Evolutionary conservation across 305 asterid genomes (phyloP), one percentile per base, ranked within the genome.

Genomic region (Stenogyne calaminthoides): DNA sequence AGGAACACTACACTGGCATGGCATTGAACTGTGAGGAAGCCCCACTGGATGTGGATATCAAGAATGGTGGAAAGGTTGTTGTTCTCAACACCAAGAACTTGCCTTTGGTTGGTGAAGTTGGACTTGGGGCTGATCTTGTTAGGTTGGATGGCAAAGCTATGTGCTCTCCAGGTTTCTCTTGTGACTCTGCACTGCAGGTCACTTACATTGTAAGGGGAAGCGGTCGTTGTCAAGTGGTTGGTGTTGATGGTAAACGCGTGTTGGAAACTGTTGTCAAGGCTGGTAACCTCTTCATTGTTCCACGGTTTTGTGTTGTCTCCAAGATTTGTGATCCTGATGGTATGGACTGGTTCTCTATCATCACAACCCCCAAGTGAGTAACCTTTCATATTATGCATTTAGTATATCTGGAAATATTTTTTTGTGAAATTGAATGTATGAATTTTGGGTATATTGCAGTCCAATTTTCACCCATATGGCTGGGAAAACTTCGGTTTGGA

Each of bases 101-200:
- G 86, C 97, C 97, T 0, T 80, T 91, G 82, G 96, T 91, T 2
- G 97, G 95, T 0, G 92, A 89, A 67, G 88, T 89, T 22, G 95
- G 95, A 11, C 86, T 87, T 0, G 96, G 96, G 29, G 96, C 95
- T 0, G 96, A 89, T 64, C 95, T 92, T 18, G 97, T 92, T 47
- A 80, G 97, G 78, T 79, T 90, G 14, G 62, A 82, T 3, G 98
- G 96, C 27, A 76, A 72, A 20, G 93, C 98, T 2, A 89, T 91
- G 98, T 93, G 98, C 72, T 93, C 98, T 47, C 98, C 98, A 0
- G 98, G 98, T 16, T 91, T 93, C 83, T 91, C 98, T 0, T 91
- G 97, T 49, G 98, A 93, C 80, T 89, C 95, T 0, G 98, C 98
- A 10, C 62, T 88, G 60, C 98, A 93, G 84, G 98, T 93, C 8